These are phyloP conservation scores for Trichocladium antarcticum DNA, from an alignment of 495 filamentous ascomycete genomes.

Conservation along the genomic window DNA sequence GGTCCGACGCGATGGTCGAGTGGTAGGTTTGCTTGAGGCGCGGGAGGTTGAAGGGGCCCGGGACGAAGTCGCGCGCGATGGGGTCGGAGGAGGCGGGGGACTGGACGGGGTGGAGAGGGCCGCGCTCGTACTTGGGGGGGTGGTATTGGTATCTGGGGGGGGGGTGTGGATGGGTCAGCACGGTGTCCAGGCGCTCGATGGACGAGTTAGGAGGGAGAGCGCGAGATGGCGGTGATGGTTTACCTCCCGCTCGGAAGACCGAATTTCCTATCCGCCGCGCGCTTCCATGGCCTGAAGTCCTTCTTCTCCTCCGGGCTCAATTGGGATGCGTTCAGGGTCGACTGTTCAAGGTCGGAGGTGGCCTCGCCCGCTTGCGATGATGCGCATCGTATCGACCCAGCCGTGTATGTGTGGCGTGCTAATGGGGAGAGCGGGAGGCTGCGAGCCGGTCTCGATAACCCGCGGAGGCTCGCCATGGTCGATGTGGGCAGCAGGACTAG, in stretches of 20 bases:
- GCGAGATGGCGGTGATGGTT: neutral
- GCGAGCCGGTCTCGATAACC: slow-evolving; percentile 20
- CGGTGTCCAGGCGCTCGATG: neutral
- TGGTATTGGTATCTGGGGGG: slow-evolving; percentile 73
- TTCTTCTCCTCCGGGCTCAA: slow-evolving; percentile 26
- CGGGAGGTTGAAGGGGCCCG: slow-evolving; percentile 83
- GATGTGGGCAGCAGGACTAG: neutral
- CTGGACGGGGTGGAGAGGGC: slow-evolving; percentile 84
- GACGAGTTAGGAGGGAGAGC: neutral
- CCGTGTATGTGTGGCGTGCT: slow-evolving; percentile 15
- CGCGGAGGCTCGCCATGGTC: slow-evolving; percentile 28
- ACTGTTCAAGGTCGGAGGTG: slow-evolving; percentile 32
- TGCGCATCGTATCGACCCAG: slow-evolving; percentile 25
- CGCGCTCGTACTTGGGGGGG: slow-evolving; percentile 85
- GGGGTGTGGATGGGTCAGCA: neutral
- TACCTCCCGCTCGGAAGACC: slow-evolving; percentile 33
- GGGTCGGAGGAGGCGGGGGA: slow-evolving; percentile 74
- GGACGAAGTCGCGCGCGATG: slow-evolving; percentile 75
- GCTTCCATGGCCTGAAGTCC: slow-evolving; percentile 32
- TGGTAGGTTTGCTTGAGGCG: slow-evolving; percentile 84
- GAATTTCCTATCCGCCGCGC: slow-evolving; percentile 32
- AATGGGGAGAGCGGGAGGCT: slow-evolving; percentile 21
- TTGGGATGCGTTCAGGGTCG: slow-evolving; percentile 25
- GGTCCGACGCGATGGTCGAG: slow-evolving; percentile 74
- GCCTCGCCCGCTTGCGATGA: slow-evolving; percentile 25